Evolutionary conservation across 2,329 filamentous ascomycete genomes (phyloP).

Genomic region (Alternaria infectoria): DNA sequence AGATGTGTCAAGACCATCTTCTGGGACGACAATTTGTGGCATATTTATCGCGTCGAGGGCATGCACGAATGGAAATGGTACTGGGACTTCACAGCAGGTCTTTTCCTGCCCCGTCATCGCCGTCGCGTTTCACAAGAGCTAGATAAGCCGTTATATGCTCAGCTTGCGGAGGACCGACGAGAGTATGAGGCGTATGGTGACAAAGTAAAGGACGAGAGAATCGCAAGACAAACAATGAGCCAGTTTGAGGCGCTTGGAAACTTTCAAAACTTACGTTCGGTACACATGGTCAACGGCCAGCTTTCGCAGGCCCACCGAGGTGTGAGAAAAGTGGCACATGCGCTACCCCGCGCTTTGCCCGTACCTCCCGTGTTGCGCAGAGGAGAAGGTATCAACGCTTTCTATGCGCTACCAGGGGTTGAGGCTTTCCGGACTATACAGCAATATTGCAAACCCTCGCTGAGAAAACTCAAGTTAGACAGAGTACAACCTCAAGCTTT

Average conservation of each 20-base stretch:
- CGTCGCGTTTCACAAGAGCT: neutral
- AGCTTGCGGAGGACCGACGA: conserved; percentile 1
- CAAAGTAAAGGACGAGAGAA: conserved; percentile 11
- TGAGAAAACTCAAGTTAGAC: conserved; percentile 7
- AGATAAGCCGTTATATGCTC: neutral
- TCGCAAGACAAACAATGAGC: neutral
- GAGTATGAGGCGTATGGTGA: conserved; percentile 13
- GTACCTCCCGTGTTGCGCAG: neutral
- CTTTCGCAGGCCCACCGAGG: conserved; percentile 2
- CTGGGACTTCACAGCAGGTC: neutral
- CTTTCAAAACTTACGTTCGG: conserved; percentile 3
- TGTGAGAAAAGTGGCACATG: neutral
- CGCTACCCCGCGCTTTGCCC: neutral
- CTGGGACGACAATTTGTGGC: conserved; percentile 14
- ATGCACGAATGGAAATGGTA: conserved; percentile 15
- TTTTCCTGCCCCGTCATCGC: neutral
- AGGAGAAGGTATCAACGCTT: conserved; percentile 2
- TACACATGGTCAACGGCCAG: conserved; percentile 6
- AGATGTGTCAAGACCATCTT: conserved; percentile 12
- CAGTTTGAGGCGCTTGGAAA: neutral
- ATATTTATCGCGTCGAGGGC: conserved; percentile 5
- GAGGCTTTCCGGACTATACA: neutral
- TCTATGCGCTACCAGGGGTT: neutral
- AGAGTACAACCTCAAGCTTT: neutral
- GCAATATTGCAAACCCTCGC: neutral